Percentiles rank a stretch among this genome's conserved stretches.
Conservation (phyloP, 805 yeast genomes). For the Nakazawaea populi region DNA sequence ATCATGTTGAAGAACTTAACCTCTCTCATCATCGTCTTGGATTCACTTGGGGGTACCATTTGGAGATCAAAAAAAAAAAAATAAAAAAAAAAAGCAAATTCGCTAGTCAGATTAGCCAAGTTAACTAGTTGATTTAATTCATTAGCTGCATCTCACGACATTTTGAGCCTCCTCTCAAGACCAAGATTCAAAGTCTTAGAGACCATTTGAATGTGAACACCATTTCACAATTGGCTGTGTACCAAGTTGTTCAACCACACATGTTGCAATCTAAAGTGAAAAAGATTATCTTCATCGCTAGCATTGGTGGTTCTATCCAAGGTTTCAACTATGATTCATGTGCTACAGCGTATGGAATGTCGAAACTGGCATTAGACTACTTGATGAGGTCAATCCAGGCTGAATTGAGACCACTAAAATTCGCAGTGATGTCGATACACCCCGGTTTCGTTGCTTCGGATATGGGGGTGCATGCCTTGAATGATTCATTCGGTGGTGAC, state of each 20-base stretch:
- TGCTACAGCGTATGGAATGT: constrained; percentile 24
- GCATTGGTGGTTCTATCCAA: constrained; percentile 22
- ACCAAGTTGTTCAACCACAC: constrained; percentile 18
- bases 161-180: background rate
- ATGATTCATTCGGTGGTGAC: background rate
- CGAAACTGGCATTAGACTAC: constrained; percentile 31
- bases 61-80: too few species aligned
- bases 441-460: constrained; percentile 28
- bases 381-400: constrained; percentile 19
- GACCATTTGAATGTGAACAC: constrained; percentile 16
- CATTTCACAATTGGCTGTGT: background rate
- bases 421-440: constrained; percentile 22
- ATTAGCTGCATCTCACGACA: constrained; percentile 25
- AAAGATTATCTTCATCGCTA: constrained; percentile 24
- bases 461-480: constrained; percentile 15
- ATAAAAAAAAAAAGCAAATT: too few species aligned
- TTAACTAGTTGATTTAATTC: too few species aligned
- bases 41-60: too few species aligned
- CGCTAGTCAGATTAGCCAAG: too few species aligned
- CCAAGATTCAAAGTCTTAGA: background rate
- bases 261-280: constrained; percentile 19
- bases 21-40: too few species aligned
- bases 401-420: constrained; percentile 20
- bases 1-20: too few species aligned
- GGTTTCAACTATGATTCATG: constrained; percentile 15